Percentiles rank a stretch among this genome's conserved stretches.
These are phyloP conservation scores for Nicotiana obtusifolia DNA, from an alignment of 257 asterid genomes.

Conservation along the genomic window DNA sequence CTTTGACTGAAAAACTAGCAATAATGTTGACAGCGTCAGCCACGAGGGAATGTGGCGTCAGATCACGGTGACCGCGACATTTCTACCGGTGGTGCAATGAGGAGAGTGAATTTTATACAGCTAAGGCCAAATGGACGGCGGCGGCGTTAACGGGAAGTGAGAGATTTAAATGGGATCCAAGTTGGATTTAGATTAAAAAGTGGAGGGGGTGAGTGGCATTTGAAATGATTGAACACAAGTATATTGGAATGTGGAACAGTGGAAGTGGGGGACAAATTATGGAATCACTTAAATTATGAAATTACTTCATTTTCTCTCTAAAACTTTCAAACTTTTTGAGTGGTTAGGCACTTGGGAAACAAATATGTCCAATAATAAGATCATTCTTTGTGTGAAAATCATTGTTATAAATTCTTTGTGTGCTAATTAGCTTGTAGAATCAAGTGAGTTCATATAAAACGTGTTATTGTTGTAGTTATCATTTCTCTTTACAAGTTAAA, in stretches of 20 bases:
- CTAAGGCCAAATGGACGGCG: background rate
- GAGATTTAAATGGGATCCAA: background rate
- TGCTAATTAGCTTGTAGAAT: no score
- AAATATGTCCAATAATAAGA: background rate
- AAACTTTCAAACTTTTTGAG: background rate
- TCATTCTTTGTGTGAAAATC: background rate
- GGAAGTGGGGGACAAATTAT: background rate
- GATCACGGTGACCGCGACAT: constrained; percentile 1
- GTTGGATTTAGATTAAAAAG: background rate
- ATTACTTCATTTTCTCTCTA: background rate
- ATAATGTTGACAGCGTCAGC: background rate
- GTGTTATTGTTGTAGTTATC: no score
- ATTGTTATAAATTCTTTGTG: no score
- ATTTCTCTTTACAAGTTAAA: no score
- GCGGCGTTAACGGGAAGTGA: background rate
- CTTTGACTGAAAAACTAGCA: background rate
- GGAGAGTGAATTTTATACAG: background rate
- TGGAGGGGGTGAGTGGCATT: background rate
- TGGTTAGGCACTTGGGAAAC: background rate
- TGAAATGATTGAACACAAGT: background rate
- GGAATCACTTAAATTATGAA: constrained; percentile 4
- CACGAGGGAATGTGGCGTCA: background rate
- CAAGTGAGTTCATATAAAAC: no score
- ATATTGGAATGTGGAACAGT: background rate
- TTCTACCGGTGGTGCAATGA: background rate